Evolutionary conservation across 2,329 filamentous ascomycete genomes (phyloP), one percentile per base, ranked within the genome.

Genomic region (Teratosphaeria nubilosa): DNA sequence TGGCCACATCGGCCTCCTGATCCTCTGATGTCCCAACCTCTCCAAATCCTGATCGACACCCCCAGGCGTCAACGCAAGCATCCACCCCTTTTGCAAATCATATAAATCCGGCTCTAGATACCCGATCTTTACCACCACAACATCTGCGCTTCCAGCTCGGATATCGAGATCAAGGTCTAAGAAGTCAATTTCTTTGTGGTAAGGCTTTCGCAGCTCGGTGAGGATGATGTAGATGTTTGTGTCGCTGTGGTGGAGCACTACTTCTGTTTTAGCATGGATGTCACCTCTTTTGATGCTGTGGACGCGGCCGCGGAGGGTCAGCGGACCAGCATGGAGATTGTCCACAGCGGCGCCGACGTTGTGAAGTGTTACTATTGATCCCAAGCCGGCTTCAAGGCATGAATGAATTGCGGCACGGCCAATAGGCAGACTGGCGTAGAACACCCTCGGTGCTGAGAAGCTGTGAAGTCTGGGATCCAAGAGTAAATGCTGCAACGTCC

Each of bases 51-150:
- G 63, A 55, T 65, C 62, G 0, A 65, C 63, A 24, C 61, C 63
- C 11, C 63, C 63, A 16, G 63, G 61, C 14, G 63, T 65, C 11
- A 65, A 56, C 2, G 63, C 61, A 13, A 65, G 51, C 61, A 63
- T 65, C 63, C 63, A 65, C 25, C 59, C 63, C 11, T 51, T 58
- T 2, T 60, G 56, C 63, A 65, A 64, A 32, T 64, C 62, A 53
- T 59, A 65, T 14, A 65, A 32, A 13, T 65, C 61, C 9, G 63
- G 63, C 56, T 63, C 58, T 16, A 65, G 55, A 32, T 65, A 65
- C 11, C 63, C 63, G 16, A 65, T 65, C 53, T 65, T 65, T 32
- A 65, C 62, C 13, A 65, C 53, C 14, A 65, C 63, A 3, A 65
- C 51, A 55, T 65, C 61, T 2, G 57, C 58, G 6, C 55, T 59